Conservation (phyloP, 768 basidiomycete genomes). For the Kwoniella sp. region DNA sequence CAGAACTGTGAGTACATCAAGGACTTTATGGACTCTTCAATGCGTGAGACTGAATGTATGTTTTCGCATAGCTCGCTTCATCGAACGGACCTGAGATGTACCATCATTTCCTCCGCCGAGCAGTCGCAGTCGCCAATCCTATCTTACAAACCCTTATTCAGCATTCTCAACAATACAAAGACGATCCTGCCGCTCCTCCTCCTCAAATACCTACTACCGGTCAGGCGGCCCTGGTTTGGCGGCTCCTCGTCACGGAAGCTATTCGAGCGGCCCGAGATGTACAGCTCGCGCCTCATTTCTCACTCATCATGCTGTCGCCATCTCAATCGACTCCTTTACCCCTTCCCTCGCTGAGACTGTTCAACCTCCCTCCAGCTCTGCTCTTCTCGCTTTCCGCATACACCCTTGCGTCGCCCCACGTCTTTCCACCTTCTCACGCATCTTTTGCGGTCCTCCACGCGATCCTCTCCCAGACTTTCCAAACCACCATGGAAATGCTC, state of each 20-base stretch:
- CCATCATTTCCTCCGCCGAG: slow-evolving; percentile 93
- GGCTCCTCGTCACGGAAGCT: slow-evolving; percentile 53
- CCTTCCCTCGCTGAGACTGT: slow-evolving; percentile 42
- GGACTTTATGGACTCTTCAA: neutral
- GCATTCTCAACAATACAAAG: slow-evolving; percentile 47
- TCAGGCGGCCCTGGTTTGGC: slow-evolving; percentile 52
- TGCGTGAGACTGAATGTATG: slow-evolving; percentile 22
- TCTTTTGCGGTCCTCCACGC: slow-evolving; percentile 34
- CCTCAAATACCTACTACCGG: slow-evolving; percentile 44
- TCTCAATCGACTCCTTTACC: slow-evolving; percentile 42
- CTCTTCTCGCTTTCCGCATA: slow-evolving; percentile 48
- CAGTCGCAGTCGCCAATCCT: slow-evolving; percentile 75
- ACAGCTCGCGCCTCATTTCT: slow-evolving; percentile 55
- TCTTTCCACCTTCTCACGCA: slow-evolving; percentile 36
- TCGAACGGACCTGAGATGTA: slow-evolving; percentile 97
- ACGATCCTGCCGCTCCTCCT: slow-evolving; percentile 50
- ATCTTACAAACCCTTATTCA: slow-evolving; percentile 43
- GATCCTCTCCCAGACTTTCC: slow-evolving; percentile 40
- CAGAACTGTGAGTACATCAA: slow-evolving; percentile 77
- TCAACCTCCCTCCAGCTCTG: slow-evolving; percentile 45
- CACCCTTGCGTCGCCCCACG: slow-evolving; percentile 46
- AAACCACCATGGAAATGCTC: slow-evolving; percentile 43
- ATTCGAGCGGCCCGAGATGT: slow-evolving; percentile 52
- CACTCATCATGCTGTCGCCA: slow-evolving; percentile 46
- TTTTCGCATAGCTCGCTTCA: slow-evolving; percentile 74